Conservation (phyloP, 192 early-diverging fungal species). For the Helicostylum pulchrum region DNA sequence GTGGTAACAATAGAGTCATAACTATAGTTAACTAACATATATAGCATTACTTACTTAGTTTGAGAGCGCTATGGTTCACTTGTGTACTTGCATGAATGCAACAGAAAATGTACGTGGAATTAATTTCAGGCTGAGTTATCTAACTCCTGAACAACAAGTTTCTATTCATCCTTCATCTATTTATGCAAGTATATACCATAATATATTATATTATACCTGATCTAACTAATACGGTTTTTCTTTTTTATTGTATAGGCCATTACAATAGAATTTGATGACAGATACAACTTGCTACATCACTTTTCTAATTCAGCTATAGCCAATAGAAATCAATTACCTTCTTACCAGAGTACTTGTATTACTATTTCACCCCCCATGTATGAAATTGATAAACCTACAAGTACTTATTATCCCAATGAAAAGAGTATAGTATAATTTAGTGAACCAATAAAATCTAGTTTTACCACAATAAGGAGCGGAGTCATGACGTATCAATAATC, state of each 20-base stretch:
- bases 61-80: slow-evolving; percentile 25
- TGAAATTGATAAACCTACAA: not conserved
- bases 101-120: slow-evolving; percentile 36
- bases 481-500: too few relatives aligned
- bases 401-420: slow-evolving; percentile 15
- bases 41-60: slow-evolving; percentile 17
- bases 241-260: slow-evolving; percentile 23
- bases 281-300: slow-evolving; percentile 30
- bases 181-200: slow-evolving; percentile 14
- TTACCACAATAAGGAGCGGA: too few relatives aligned
- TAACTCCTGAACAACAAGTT: slow-evolving; percentile 13
- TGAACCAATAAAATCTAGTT: too few relatives aligned
- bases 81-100: slow-evolving; percentile 34
- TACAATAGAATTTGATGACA: slow-evolving; percentile 28
- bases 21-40: too few relatives aligned
- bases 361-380: not conserved
- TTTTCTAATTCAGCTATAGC: slow-evolving; percentile 5
- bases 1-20: too few relatives aligned
- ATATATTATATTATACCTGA: not conserved
- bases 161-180: not conserved
- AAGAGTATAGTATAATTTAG: slow-evolving; percentile 11
- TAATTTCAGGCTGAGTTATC: slow-evolving; percentile 24
- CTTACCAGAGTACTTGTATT: not conserved
- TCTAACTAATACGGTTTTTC: not conserved
- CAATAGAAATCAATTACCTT: not conserved